Percentiles rank a stretch among this genome's conserved stretches.
These are phyloP conservation scores for Litchi chinensis DNA, from an alignment of 345 rosid genomes.

Conservation along the genomic window DNA sequence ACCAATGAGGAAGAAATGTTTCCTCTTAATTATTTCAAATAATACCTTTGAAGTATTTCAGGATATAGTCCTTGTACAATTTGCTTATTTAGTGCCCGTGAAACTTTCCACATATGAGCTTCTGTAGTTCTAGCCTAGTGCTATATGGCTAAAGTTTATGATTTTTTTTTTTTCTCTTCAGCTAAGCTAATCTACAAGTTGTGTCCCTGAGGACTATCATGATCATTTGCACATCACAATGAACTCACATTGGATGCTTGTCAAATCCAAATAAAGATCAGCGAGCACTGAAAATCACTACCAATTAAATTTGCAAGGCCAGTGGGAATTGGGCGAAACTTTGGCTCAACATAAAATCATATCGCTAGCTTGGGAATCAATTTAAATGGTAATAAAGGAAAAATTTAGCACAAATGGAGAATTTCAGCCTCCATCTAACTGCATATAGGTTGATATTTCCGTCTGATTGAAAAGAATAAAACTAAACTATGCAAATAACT, in stretches of 20 bases:
- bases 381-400: background rate
- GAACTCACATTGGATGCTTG: background rate
- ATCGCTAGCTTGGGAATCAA: background rate
- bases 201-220: background rate
- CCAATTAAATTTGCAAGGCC: background rate
- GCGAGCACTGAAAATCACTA: background rate
- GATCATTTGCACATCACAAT: background rate
- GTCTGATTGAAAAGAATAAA: slow-evolving; percentile 1
- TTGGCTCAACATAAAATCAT: background rate
- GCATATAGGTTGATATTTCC: background rate
- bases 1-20: background rate
- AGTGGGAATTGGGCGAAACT: background rate
- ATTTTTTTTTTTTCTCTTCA: background rate
- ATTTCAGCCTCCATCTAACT: background rate
- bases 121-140: no score
- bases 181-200: background rate
- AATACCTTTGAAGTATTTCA: no score
- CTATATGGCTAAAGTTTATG: no score
- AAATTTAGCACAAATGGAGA: background rate
- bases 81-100: no score
- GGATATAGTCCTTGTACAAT: background rate
- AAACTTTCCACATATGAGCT: no score
- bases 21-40: background rate
- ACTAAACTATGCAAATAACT: slow-evolving; percentile 5
- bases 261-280: background rate